Conservation (phyloP, 2,329 filamentous ascomycete species). For the Ramularia endophylla region DNA sequence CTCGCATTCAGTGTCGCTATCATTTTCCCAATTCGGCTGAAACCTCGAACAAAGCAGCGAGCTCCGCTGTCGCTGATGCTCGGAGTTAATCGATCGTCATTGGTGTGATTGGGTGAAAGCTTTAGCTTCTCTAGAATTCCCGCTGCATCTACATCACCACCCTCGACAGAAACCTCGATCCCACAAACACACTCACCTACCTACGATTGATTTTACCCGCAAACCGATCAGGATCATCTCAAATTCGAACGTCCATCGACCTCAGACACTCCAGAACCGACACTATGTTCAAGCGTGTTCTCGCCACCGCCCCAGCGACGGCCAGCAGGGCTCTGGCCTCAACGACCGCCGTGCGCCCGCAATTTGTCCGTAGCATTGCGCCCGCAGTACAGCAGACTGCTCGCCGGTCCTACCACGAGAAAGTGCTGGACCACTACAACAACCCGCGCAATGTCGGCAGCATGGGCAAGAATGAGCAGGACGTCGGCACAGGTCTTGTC, state of each 20-base stretch:
- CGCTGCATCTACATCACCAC: constrained; percentile 2
- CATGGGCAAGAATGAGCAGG: constrained; percentile 69
- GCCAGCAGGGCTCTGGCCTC: constrained; percentile 46
- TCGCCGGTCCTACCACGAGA: constrained; percentile 57
- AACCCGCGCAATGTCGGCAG: constrained; percentile 72
- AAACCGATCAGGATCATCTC: constrained; percentile 1
- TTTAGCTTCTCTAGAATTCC: no score
- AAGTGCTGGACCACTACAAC: constrained; percentile 77
- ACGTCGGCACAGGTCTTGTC: constrained; percentile 88
- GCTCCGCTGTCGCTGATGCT: no score
- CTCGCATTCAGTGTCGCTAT: no score
- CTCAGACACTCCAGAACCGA: no score
- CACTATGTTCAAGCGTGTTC: constrained; percentile 54
- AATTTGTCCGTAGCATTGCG: constrained; percentile 36
- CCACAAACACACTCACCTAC: background rate
- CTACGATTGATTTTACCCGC: constrained; percentile 1
- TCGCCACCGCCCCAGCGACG: constrained; percentile 48
- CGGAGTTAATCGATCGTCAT: no score
- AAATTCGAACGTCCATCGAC: background rate
- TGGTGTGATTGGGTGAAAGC: no score
- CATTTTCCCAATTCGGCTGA: no score
- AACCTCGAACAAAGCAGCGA: no score
- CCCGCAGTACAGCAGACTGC: constrained; percentile 33
- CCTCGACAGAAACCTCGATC: no score
- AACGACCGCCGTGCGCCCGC: constrained; percentile 42